Percentiles rank a stretch among this genome's conserved stretches.
phyloP scores from a whole-genome alignment of 2,329 filamentous ascomycete genomes.

The Xylariaceae sp. region DNA sequence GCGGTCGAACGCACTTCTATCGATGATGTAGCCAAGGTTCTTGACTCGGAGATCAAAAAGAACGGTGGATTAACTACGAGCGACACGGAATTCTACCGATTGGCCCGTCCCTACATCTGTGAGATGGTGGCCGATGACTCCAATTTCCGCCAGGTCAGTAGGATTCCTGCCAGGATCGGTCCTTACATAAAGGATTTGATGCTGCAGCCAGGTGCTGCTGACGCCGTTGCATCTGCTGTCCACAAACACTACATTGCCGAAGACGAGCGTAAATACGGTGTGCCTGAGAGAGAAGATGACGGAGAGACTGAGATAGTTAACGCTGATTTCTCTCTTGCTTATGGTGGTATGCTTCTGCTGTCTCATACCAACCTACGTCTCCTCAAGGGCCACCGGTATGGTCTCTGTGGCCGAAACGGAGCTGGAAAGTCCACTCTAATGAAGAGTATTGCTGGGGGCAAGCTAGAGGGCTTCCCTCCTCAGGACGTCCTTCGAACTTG shows the following conservation, averaged over 20 bases:
- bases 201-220: conserved; percentile 51
- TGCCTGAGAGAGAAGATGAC: conserved; percentile 79
- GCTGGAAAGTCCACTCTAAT: conserved; percentile 98
- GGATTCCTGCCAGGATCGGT: conserved; percentile 62
- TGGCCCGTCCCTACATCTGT: conserved; percentile 67
- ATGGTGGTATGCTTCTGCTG: conserved; percentile 93
- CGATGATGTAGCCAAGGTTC: conserved; percentile 67
- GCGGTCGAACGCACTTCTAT: conserved; percentile 61
- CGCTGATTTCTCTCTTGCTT: conserved; percentile 93
- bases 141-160: conserved; percentile 71
- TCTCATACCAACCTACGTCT: conserved; percentile 94
- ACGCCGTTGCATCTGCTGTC: conserved; percentile 65
- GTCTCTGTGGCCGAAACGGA: conserved; percentile 93
- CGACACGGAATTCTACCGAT: conserved; percentile 60
- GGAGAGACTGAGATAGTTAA: conserved; percentile 96
- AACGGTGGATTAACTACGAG: conserved; percentile 53
- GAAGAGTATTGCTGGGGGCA: conserved; percentile 91
- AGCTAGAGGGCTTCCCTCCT: conserved; percentile 92
- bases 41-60: conserved; percentile 72
- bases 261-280: conserved; percentile 80
- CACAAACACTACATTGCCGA: conserved; percentile 74
- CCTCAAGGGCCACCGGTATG: conserved; percentile 94
- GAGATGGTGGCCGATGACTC: conserved; percentile 84
- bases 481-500: conserved; percentile 91
- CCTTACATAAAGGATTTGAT: conserved; percentile 74